phyloP scores from a whole-genome alignment of 805 yeast species.

The Yarrowia alimentaria region DNA sequence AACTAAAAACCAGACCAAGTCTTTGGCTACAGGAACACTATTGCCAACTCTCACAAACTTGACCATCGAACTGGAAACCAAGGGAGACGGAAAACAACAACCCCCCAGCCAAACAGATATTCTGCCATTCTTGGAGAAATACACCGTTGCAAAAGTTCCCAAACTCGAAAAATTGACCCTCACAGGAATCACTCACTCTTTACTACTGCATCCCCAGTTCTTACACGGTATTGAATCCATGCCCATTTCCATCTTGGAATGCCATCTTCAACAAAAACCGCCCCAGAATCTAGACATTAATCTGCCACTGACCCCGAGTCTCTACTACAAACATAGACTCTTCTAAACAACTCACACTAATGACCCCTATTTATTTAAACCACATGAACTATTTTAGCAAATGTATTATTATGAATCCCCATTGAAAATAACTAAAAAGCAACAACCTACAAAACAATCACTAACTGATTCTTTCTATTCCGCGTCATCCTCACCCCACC shows the following conservation, averaged over 20 bases:
- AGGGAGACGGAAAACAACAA: too few relatives aligned
- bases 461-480: conserved; percentile 7
- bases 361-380: neutral
- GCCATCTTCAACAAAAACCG: conserved; percentile 1
- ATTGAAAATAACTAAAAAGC: neutral
- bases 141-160: neutral
- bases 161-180: conserved; percentile 17
- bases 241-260: conserved; percentile 2
- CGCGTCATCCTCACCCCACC: conserved; percentile 21
- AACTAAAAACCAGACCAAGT: neutral
- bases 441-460: conserved; percentile 5
- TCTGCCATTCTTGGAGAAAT: conserved; percentile 5
- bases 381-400: too few relatives aligned
- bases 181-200: neutral
- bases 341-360: neutral
- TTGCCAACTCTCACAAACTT: neutral
- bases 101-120: conserved; percentile 2
- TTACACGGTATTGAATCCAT: neutral
- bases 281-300: neutral
- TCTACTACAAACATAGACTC: conserved; percentile 21
- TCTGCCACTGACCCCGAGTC: neutral
- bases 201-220: conserved; percentile 3
- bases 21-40: neutral
- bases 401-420: neutral
- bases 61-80: conserved; percentile 5